phyloP scores from a whole-genome alignment of 352 stramenopile genomes.

The Phytophthora foliorum region DNA sequence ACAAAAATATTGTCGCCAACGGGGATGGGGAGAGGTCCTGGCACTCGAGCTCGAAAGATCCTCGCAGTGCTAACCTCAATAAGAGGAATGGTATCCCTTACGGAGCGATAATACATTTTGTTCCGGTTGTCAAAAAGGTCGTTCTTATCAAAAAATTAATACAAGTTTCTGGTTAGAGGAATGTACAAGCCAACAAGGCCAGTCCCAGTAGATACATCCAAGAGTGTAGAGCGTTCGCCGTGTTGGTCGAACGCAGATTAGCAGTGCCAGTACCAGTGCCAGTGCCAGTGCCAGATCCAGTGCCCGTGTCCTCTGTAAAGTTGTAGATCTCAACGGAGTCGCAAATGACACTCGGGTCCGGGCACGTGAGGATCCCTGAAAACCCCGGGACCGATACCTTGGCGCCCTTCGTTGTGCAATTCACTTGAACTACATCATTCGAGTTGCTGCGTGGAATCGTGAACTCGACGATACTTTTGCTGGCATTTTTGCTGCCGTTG shows the following conservation, averaged over 20 bases:
- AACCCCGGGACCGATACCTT: conserved; percentile 59
- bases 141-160: conserved; percentile 12
- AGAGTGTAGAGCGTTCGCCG: conserved; percentile 3
- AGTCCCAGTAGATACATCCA: conserved; percentile 10
- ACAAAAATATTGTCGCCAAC: too few species aligned
- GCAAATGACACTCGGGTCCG: conserved; percentile 77
- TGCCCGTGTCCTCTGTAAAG: conserved; percentile 24
- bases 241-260: conserved; percentile 28
- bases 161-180: conserved; percentile 4
- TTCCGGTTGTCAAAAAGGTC: neutral
- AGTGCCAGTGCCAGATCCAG: conserved; percentile 6
- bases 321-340: conserved; percentile 24
- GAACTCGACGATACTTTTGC: conserved; percentile 51
- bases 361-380: conserved; percentile 67
- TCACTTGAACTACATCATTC: conserved; percentile 41
- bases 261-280: conserved; percentile 13
- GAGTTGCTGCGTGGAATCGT: conserved; percentile 46
- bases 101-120: too few species aligned
- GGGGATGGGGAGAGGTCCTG: too few species aligned
- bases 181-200: neutral
- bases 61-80: too few species aligned
- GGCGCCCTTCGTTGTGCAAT: conserved; percentile 59
- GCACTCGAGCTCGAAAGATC: too few species aligned
- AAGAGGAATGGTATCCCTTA: too few species aligned
- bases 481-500: conserved; percentile 19